Evolutionary conservation across 2,329 filamentous ascomycete genomes (phyloP).

Genomic region (Torrubiella hemipterigena): DNA sequence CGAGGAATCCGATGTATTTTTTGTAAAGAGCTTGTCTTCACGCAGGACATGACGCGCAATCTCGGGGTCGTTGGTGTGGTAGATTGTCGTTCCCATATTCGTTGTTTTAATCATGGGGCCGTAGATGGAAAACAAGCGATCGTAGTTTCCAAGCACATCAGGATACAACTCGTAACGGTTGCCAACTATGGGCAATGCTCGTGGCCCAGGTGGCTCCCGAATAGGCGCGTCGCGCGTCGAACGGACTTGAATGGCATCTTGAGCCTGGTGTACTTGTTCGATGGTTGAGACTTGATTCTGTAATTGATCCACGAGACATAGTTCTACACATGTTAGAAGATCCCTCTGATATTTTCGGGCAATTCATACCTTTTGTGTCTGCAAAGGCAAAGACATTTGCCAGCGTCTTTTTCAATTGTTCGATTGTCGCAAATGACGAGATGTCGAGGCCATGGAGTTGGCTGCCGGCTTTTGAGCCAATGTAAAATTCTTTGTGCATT

Average conservation of each 20-base stretch:
- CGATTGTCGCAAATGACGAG: no score
- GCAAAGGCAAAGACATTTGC: no score
- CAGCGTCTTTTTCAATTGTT: no score
- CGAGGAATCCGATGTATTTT: slow-evolving; percentile 33
- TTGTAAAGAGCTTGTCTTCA: slow-evolving; percentile 35
- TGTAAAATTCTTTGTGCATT: no score
- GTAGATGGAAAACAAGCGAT: slow-evolving; percentile 33
- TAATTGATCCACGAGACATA: not conserved
- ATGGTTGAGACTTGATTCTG: not conserved
- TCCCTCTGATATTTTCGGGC: no score
- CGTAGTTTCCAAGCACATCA: slow-evolving; percentile 37
- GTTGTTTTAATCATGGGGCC: slow-evolving; percentile 33
- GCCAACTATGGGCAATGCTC: slow-evolving; percentile 28
- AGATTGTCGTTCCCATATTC: slow-evolving; percentile 31
- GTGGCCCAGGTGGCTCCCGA: slow-evolving; percentile 31
- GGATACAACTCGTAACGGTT: slow-evolving; percentile 37
- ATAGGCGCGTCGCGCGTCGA: slow-evolving; percentile 30
- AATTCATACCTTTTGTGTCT: no score
- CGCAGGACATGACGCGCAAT: slow-evolving; percentile 26
- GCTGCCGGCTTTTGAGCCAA: no score
- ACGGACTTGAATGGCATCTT: slow-evolving; percentile 19
- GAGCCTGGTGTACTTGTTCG: slow-evolving; percentile 6
- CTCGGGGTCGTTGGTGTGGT: slow-evolving; percentile 31
- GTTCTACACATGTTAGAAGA: not conserved
- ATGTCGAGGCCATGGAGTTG: no score